A percentile compares a stretch with the other conserved stretches of the same genome.
Evolutionary conservation across 306 rosid genomes (phyloP).

Genomic region (Lablab purpureus): DNA sequence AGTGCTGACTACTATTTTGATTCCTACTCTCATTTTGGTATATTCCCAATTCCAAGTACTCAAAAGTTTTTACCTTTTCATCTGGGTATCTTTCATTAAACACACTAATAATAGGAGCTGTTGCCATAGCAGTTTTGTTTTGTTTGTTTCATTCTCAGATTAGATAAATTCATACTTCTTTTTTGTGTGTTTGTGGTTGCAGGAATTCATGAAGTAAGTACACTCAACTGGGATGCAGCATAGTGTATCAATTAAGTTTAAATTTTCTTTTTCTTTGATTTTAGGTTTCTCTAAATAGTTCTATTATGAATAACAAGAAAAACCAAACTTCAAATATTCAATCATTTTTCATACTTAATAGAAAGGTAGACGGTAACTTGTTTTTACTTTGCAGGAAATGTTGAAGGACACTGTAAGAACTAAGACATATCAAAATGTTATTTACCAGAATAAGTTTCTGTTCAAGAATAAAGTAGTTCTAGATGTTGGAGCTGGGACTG

Average conservation of each 20-base stretch:
- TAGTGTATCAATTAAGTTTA: constrained; percentile 29
- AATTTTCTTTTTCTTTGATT: not conserved
- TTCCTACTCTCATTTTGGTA: constrained; percentile 99
- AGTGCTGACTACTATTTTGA: constrained; percentile 99
- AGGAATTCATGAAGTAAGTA: constrained; percentile 99
- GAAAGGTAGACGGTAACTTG: constrained; percentile 11
- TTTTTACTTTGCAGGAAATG: constrained; percentile 80
- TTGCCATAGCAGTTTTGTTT: not conserved
- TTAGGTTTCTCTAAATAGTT: not conserved
- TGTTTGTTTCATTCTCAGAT: not conserved
- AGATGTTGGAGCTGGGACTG: constrained; percentile 99
- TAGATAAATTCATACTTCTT: not conserved
- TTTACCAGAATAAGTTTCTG: constrained; percentile 90
- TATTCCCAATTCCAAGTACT: not conserved
- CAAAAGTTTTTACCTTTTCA: constrained; percentile 5
- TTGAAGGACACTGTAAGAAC: constrained; percentile 96
- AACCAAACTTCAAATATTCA: not conserved
- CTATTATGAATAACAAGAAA: not conserved
- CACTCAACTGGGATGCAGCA: constrained; percentile 40
- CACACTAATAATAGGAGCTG: too few species aligned
- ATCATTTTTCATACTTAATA: not conserved
- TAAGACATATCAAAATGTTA: constrained; percentile 92
- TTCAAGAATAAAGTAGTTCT: constrained; percentile 91
- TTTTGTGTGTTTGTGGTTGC: constrained; percentile 49
- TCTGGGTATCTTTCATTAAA: not conserved